Percentiles rank a stretch among this genome's conserved stretches.
Conservation (phyloP, 768 basidiomycete species). For the Mycena polygramma region DNA sequence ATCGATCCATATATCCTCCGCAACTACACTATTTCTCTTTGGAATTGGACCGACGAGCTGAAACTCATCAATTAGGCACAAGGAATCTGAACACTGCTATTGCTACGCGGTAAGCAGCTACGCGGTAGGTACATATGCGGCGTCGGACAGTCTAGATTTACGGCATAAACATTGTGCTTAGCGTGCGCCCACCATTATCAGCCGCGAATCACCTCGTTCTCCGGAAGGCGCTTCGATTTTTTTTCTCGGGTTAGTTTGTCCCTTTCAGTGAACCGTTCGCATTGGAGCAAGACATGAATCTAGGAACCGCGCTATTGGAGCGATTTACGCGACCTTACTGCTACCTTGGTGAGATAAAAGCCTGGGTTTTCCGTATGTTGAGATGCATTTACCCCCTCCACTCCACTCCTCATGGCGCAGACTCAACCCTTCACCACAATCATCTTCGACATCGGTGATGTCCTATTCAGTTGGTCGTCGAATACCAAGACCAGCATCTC, state of each 20-base stretch:
- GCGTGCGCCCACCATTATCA: constrained; percentile 12
- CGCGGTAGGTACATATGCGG: not conserved
- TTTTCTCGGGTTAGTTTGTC: constrained; percentile 7
- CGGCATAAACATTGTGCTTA: constrained; percentile 8
- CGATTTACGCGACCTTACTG: constrained; percentile 3
- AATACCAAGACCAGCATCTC: constrained; percentile 59
- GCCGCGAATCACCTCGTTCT: constrained; percentile 28
- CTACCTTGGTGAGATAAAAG: constrained; percentile 15
- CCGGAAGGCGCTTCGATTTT: not conserved
- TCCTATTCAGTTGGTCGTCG: constrained; percentile 68
- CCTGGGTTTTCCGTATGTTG: not conserved
- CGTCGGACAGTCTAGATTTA: constrained; percentile 2
- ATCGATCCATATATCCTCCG: not conserved
- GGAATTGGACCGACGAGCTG: too few species aligned
- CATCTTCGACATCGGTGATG: constrained; percentile 70
- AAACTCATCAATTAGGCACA: not conserved
- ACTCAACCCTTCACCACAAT: constrained; percentile 46
- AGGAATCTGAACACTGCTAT: not conserved
- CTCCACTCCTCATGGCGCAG: constrained; percentile 18
- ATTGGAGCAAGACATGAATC: not conserved
- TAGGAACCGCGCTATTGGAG: not conserved
- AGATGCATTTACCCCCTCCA: too few species aligned
- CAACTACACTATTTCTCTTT: not conserved
- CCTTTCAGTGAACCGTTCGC: not conserved
- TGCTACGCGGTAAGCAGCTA: too few species aligned